Conservation (phyloP, 257 asterid genomes). For the Petrea volubilis region DNA sequence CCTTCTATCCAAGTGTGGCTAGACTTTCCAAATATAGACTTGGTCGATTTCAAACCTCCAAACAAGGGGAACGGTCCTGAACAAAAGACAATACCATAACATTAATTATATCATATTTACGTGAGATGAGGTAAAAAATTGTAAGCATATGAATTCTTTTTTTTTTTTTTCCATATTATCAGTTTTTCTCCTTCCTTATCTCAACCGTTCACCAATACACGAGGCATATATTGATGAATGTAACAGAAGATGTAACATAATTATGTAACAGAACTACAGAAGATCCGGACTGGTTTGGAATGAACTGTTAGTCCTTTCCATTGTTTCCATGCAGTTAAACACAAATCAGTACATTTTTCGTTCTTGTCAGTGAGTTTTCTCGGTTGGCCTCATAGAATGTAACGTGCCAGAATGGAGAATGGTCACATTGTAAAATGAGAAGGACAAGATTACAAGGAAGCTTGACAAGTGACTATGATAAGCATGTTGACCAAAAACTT, state of each 20-base stretch:
- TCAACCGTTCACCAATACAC: too few species aligned
- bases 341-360: not conserved
- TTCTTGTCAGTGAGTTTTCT: not conserved
- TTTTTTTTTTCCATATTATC: too few species aligned
- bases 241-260: too few species aligned
- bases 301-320: constrained; percentile 1
- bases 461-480: not conserved
- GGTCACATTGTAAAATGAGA: not conserved
- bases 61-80: constrained; percentile 50
- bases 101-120: not conserved
- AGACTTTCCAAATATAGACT: constrained; percentile 41
- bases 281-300: too few species aligned
- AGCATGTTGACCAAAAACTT: not conserved
- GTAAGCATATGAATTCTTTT: too few species aligned
- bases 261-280: too few species aligned
- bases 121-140: too few species aligned
- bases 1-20: constrained; percentile 56
- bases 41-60: constrained; percentile 47
- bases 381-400: not conserved
- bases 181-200: too few species aligned
- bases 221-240: too few species aligned
- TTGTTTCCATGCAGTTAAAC: not conserved
- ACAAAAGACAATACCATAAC: not conserved
- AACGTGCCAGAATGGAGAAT: not conserved
- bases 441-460: not conserved